Base-by-base conservation (phyloP, 1,139 yeast genomes). In the Wickerhamiella pararugosa region DNA sequence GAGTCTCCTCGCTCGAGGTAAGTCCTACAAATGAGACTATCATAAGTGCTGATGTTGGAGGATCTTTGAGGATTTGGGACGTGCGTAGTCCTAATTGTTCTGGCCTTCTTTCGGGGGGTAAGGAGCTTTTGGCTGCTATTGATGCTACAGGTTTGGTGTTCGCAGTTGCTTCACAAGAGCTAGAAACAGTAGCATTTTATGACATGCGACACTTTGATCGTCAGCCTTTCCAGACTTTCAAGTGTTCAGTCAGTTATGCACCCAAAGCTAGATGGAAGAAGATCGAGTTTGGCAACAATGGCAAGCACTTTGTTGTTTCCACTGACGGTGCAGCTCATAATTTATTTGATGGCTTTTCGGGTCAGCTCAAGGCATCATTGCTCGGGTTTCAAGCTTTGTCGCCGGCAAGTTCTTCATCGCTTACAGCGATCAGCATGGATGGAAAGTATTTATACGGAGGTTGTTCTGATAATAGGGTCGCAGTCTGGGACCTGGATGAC, bases 31-130 rank as follows among this genome's bases (percentile, higher is more conserved):
- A 72, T 43, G 87, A 83, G 53, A 61, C 71, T 8, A 74, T 86
- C 51, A 53, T 84, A 6, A 75, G 87, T 29, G 69, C 90, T 0
- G 71, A 93, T 1, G 58, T 70, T 46, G 99, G 92, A 58, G 71
- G 79, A 43, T 75, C 94, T 0, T 83, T 86, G 3, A 73, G 92
- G 49, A 50, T 82, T 6, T 90, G 98, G 98, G 97, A 90, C 57
- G 58, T 81, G 35, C 65, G 87, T 50, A 64, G 79, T 0, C 56
- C 63, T 3, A 50, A 55, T n/a, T 52, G 54, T 36, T 58, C 49
- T 43, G 93, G 93, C 0, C 69, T 73, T 38, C 54, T 84, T 27
- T 11, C 28, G 10, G 27, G 32, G 9, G 31, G 33, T 5, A 67
- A 69, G 7, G 77, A 84, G 7, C 63, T 72, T 2, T 63, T 75